Percentiles rank a stretch among this genome's conserved stretches.
These are phyloP conservation scores for Atkinsonella texensis DNA, from an alignment of 2,329 filamentous ascomycete genomes.

Conservation along the genomic window DNA sequence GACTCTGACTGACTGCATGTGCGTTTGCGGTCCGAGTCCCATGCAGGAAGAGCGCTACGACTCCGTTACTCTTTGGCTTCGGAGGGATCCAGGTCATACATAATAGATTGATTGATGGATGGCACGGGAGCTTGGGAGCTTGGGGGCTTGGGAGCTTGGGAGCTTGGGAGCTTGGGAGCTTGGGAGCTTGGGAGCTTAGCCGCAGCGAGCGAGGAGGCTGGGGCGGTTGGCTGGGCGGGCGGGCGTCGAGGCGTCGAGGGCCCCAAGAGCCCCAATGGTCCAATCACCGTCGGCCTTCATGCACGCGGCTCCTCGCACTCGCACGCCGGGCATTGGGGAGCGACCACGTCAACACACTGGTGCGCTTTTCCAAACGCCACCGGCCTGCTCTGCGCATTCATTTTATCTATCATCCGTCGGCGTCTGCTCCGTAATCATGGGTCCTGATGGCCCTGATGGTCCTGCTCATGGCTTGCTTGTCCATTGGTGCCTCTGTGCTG, in stretches of 20 bases:
- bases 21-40: no score
- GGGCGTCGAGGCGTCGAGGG: background rate
- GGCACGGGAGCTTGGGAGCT: no score
- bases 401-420: background rate
- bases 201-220: background rate
- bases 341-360: constrained; percentile 2
- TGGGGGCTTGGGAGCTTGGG: no score
- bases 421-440: background rate
- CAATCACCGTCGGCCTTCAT: background rate
- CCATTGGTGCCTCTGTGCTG: no score
- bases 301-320: background rate
- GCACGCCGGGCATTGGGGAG: background rate
- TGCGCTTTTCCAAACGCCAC: background rate
- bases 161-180: no score
- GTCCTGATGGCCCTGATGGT: background rate
- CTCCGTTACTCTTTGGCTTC: no score
- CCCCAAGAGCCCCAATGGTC: background rate
- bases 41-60: no score
- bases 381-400: background rate
- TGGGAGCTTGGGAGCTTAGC: no score
- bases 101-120: no score
- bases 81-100: no score
- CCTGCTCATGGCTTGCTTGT: no score
- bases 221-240: background rate
- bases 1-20: no score